Evolutionary conservation across 805 yeast genomes (phyloP).

Genomic region (Kuraishia cidri): DNA sequence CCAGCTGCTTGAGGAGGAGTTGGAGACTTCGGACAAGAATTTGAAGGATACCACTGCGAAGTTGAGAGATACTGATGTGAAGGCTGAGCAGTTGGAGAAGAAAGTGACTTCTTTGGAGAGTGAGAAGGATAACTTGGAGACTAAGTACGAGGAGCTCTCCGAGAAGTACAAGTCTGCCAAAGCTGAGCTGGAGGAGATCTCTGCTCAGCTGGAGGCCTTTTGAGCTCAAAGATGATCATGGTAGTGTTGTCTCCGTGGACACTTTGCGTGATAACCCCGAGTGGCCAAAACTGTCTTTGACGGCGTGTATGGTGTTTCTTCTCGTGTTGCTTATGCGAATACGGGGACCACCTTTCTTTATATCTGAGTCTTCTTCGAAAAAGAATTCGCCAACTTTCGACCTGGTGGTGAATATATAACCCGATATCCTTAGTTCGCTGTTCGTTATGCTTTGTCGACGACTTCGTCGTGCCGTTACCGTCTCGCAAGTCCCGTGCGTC

Average conservation of each 20-base stretch:
- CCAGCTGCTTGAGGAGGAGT: slow-evolving; percentile 80
- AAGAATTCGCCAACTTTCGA: too few relatives aligned
- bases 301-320: too few relatives aligned
- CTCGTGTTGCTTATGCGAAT: too few relatives aligned
- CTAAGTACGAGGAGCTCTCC: slow-evolving; percentile 81
- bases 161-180: slow-evolving; percentile 77
- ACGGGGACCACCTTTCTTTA: too few relatives aligned
- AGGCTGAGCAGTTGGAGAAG: slow-evolving; percentile 93
- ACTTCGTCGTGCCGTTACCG: too few relatives aligned
- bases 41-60: slow-evolving; percentile 90
- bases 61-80: slow-evolving; percentile 90
- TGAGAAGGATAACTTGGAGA: slow-evolving; percentile 88
- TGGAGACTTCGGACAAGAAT: slow-evolving; percentile 85
- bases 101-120: slow-evolving; percentile 86
- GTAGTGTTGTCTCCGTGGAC: background rate
- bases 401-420: too few relatives aligned
- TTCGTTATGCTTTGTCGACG: too few relatives aligned
- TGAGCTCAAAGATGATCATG: slow-evolving; percentile 13
- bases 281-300: background rate
- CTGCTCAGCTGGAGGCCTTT: slow-evolving; percentile 85
- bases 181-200: slow-evolving; percentile 93
- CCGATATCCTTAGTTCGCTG: too few relatives aligned
- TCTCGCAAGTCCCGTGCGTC: too few relatives aligned
- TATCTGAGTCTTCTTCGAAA: too few relatives aligned
- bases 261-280: too few relatives aligned